phyloP scores from a whole-genome alignment of 83 land plant genomes.

The Larix sibirica region DNA sequence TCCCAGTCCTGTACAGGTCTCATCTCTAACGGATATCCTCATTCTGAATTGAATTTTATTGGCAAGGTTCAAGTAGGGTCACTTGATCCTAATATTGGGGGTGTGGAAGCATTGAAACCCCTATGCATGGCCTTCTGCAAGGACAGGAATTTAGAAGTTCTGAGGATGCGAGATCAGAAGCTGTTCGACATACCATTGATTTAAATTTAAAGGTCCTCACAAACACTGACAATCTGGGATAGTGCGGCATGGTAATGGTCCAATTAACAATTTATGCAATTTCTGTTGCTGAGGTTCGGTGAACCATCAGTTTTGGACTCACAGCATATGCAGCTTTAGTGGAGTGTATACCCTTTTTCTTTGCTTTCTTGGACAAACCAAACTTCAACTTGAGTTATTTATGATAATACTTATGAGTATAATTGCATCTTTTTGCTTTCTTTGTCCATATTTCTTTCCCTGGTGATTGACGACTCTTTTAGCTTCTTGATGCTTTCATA shows the following conservation, averaged over 20 bases:
- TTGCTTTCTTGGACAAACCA: too few relatives aligned
- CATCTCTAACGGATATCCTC: conserved; percentile 25
- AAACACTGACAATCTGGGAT: conserved; percentile 25
- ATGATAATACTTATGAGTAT: too few relatives aligned
- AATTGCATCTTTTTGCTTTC: too few relatives aligned
- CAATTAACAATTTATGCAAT: conserved; percentile 11
- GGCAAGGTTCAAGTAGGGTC: conserved; percentile 26
- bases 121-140: conserved; percentile 15
- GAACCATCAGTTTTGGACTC: conserved; percentile 12
- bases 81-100: conserved; percentile 23
- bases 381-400: too few relatives aligned
- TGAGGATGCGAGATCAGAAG: conserved; percentile 19
- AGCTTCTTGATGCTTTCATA: too few relatives aligned
- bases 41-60: conserved; percentile 17
- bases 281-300: conserved; percentile 1
- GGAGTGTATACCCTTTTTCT: too few relatives aligned
- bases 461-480: too few relatives aligned
- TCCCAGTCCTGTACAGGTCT: conserved; percentile 23
- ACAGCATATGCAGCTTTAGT: conserved; percentile 3
- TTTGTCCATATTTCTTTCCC: too few relatives aligned
- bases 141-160: conserved; percentile 22
- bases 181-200: conserved; percentile 27
- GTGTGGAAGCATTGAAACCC: conserved; percentile 21
- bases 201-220: conserved; percentile 40
- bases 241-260: conserved; percentile 20